Evolutionary conservation across 1,284 basidiomycete species (phyloP).

Genomic region (Moesziomyces globuligerus): DNA sequence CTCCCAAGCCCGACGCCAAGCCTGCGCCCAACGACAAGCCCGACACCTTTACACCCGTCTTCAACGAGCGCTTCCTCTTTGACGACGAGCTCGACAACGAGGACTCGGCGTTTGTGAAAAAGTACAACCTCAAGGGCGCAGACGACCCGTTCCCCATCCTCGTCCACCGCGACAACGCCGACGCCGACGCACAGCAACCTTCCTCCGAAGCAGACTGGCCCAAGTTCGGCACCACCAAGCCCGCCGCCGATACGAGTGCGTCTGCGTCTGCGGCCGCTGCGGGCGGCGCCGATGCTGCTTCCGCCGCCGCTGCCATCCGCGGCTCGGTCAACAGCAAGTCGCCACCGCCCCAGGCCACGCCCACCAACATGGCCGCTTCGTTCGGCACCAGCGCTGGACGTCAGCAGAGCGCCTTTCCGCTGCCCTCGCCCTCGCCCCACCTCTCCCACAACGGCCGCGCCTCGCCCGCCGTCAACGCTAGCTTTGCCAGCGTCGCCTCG

Average conservation of each 20-base stretch:
- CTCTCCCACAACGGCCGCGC: conserved; percentile 39
- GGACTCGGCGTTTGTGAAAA: conserved; percentile 65
- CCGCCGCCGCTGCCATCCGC: conserved; percentile 19
- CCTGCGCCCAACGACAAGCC: conserved; percentile 9
- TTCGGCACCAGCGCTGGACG: conserved; percentile 39
- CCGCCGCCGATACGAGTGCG: too few relatives aligned
- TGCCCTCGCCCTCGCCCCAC: conserved; percentile 41
- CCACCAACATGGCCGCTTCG: conserved; percentile 39
- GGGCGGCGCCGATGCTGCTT: conserved; percentile 11
- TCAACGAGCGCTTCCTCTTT: conserved; percentile 64
- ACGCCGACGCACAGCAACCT: conserved; percentile 23
- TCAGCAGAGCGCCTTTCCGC: conserved; percentile 30
- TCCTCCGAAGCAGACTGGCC: conserved; percentile 92
- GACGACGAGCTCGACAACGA: conserved; percentile 65
- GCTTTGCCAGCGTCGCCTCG: conserved; percentile 30
- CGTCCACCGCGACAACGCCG: conserved; percentile 62
- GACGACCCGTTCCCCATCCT: conserved; percentile 74
- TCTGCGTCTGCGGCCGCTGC: conserved; percentile 14
- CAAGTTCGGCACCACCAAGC: conserved; percentile 75
- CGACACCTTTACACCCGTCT: conserved; percentile 55
- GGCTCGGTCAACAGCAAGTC: conserved; percentile 58
- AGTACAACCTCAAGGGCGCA: conserved; percentile 64
- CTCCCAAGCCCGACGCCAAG: conserved; percentile 7
- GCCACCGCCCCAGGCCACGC: conserved; percentile 68
- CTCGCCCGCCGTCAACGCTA: conserved; percentile 41